These are phyloP conservation scores for Dendryphion nanum DNA, from an alignment of 2,329 filamentous ascomycete genomes.

Conservation along the genomic window DNA sequence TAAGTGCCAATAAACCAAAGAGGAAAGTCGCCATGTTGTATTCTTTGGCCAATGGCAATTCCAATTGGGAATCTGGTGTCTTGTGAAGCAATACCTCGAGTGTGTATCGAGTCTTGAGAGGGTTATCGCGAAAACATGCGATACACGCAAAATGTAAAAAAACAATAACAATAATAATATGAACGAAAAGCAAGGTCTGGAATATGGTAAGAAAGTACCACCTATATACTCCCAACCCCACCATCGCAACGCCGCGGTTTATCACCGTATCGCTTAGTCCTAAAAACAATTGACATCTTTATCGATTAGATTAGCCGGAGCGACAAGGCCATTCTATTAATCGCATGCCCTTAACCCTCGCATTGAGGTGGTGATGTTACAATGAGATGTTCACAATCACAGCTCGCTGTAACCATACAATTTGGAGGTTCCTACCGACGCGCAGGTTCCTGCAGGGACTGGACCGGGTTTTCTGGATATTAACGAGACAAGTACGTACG, in stretches of 20 bases:
- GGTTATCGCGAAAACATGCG: too few relatives aligned
- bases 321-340: neutral
- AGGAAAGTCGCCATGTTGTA: neutral
- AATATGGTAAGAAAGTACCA: neutral
- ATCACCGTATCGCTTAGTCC: conserved; percentile 2
- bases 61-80: neutral
- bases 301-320: conserved; percentile 17
- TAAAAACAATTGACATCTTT: conserved; percentile 5
- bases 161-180: neutral
- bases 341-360: neutral
- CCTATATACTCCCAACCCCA: conserved; percentile 11
- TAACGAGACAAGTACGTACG: conserved; percentile 11
- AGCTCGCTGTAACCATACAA: conserved; percentile 19
- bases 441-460: conserved; percentile 13
- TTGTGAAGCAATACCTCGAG: too few relatives aligned
- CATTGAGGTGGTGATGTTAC: conserved; percentile 6
- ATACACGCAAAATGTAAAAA: neutral
- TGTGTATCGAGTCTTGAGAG: too few relatives aligned
- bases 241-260: conserved; percentile 6
- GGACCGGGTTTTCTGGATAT: conserved; percentile 6
- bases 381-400: conserved; percentile 13
- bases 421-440: conserved; percentile 8
- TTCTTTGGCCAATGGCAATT: neutral
- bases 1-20: neutral
- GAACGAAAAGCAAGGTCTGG: neutral